Evolutionary conservation across 768 basidiomycete species (phyloP).

Genomic region (Crepidotus variabilis): DNA sequence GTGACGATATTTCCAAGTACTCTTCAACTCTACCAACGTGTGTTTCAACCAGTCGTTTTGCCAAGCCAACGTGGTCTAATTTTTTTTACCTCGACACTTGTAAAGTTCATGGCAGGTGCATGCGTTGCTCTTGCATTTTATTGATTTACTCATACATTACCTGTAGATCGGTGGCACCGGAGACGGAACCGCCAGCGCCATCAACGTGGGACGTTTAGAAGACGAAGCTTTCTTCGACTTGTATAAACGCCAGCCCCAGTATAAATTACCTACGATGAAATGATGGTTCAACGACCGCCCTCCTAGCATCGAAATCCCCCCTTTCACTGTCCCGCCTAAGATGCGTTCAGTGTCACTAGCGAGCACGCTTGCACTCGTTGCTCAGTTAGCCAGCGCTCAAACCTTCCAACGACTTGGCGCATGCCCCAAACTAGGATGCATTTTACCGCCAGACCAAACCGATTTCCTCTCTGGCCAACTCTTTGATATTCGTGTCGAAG

Average conservation of each 20-base stretch:
- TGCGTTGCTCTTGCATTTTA: background rate
- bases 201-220: background rate
- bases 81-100: no score
- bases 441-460: constrained; percentile 41
- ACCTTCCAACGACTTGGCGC: constrained; percentile 37
- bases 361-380: background rate
- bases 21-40: no score
- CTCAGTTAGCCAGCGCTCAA: constrained; percentile 26
- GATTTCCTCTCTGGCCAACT: constrained; percentile 39
- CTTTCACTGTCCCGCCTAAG: background rate
- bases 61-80: no score
- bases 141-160: background rate
- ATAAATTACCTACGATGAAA: background rate
- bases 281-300: background rate
- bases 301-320: background rate
- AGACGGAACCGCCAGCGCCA: background rate
- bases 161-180: background rate
- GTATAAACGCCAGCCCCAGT: background rate
- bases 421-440: constrained; percentile 37
- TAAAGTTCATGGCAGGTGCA: background rate
- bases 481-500: constrained; percentile 39
- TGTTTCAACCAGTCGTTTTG: no score
- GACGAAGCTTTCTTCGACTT: background rate
- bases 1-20: no score
- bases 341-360: background rate